Base-by-base conservation (phyloP, 805 yeast genomes). In the Kodamaea restingae region DNA sequence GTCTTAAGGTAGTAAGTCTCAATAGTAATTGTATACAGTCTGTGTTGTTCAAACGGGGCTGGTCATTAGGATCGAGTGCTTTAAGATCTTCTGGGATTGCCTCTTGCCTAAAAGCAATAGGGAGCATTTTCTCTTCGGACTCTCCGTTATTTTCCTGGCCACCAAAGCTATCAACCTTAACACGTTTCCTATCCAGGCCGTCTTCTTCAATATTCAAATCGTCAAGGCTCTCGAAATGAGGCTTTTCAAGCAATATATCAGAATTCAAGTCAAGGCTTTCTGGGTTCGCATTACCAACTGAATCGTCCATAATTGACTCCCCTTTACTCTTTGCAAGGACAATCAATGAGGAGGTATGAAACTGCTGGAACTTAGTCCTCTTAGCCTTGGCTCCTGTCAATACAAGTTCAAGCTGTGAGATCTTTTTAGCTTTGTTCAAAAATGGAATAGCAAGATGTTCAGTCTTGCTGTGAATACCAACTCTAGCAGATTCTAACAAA, bases 341-440 rank as follows among this genome's bases (percentile, higher is more conserved):
- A 11, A 90, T 74, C 43, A 91, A 72, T 28, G 87, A 78, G 0
- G 96, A 75, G 18, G 82, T 75, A n/a, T 81, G 77, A 24, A 68
- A 71, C 35, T 72, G 71, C 62, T 91, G 98, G 57, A 68, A 86
- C 58, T 85, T 85, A 3, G 98, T 91, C 54, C 93, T 72, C 55
- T 80, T 83, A 7, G 96, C 96, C 49, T 80, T 80, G 40, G 93
- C 85, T 48, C 98, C 98, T 1, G 97, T 84, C 33, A 91, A 63
- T 0, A 81, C 75, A 47, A 81, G 75, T 36, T 75, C 65, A 34
- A 88, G 70, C 1, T 77, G 73, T 0, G 88, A 78, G 8, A 82
- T 54, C 10, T 73, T 71, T 32, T 77, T 73, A 2, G 81, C 86
- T 44, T 72, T 73, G 1, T 65, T 59, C 44, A 85, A 63, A 4